Evolutionary conservation across 2,329 filamentous ascomycete species (phyloP), one percentile per base, ranked within the genome.

Genomic region (Elsinoe perseae): DNA sequence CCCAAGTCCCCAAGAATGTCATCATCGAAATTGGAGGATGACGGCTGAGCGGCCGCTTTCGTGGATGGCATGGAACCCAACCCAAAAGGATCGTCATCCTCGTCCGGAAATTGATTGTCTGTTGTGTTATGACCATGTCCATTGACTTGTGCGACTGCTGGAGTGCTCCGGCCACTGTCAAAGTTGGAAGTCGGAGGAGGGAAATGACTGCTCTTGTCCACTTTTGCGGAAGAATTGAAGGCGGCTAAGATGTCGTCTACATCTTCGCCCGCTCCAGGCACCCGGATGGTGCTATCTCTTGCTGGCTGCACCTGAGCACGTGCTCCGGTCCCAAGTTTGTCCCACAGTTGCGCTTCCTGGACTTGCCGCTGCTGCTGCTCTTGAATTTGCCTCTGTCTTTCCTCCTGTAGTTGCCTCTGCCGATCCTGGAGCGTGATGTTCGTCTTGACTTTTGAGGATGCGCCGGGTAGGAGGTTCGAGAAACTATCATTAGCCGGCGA

Each of bases 51-150:
- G 27, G 64, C 61, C 63, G 36, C 34, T 58, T 50, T 58, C 58
- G 30, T 61, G 56, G 34, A 25, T 6, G 64, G 61, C 43, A 64
- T 55, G 40, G 64, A 58, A 9, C 78, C 84, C 32, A 96, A 74
- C 0, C 89, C 92, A 68, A 97, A 96, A 1, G 90, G 89, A 66
- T 95, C 89, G 66, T 95, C 89, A 63, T 84, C 80, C 44, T 92
- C 85, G 27, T 80, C 77, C 3, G 32, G 32, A n/a, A 43, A 40
- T 6, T 21, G 55, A 16, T 27, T 34, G 20, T 25, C 54, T 32
- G 44, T 43, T 2, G n/a, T 14, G 8, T 21, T 23, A 32, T 42
- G 40, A 21, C 27, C 18, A n/a, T 34, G 25, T 20, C 36, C 44
- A 14, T 32, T 32, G 7, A 44, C 32, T 57, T 58, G 60, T 36